Evolutionary conservation across 2,329 filamentous ascomycete species (phyloP), one percentile per base, ranked within the genome.

Genomic region (Moelleriella libera): DNA sequence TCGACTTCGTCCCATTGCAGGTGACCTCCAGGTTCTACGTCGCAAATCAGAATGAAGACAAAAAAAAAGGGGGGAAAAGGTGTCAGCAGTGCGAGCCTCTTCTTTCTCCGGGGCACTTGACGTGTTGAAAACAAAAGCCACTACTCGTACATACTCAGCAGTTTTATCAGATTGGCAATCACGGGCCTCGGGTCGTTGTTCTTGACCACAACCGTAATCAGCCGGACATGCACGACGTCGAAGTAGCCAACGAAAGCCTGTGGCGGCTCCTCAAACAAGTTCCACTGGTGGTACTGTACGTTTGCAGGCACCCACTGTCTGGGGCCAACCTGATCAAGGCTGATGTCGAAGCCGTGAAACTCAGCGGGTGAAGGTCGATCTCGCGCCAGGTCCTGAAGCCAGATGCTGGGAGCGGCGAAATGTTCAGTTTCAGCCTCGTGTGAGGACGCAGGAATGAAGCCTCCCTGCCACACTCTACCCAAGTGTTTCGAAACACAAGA

Each of bases 1-100:
- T 48, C 43, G 5, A 48, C 47, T 40, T 48, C 47, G 43, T 45
- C 43, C 47, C 47, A 48, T 21, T 48, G 47, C 5, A 48, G 37
- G 28, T 45, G 42, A 14, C 47, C 47, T 6, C 43, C 43, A 4
- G 47, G 43, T 34, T 48, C 44, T 45, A 21, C 21, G 21, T 21
- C 21, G 2, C 21, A 21, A 21, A 21, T 21, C 21, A 21, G 21
- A 21, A 21, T 21, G 21, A 21, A 21, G 21, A 21, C 2, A 21
- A 21, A 21, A 3, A 21, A 21, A 21, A 21, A 21, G 3, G 3
- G 21, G 21, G 21, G 3, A 21, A 21, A 21, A 21, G 21, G 21
- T 21, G 21, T 21, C 21, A 21, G 21, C 21, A 21, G 21, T 21
- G 21, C 21, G 21, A 21, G 2, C 21, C 21, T 21, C 21, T 21